Evolutionary conservation across 345 rosid species (phyloP), one percentile per base, ranked within the genome.

Genomic region (Adansonia digitata): DNA sequence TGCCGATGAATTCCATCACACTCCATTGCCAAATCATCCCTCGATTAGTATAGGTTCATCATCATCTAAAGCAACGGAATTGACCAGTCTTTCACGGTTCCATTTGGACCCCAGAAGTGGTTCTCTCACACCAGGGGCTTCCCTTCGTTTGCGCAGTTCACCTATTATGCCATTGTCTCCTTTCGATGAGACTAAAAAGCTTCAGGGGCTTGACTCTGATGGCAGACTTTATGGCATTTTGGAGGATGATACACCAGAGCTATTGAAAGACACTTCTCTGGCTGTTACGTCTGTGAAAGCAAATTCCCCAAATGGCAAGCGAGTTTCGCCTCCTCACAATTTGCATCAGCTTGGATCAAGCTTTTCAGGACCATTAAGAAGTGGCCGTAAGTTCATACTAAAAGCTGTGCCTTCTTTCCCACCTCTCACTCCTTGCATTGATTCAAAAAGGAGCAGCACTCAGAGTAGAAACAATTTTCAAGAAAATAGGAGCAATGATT

Each of bases 301-400:
- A 69, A 81, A 81, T 69, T 90, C 90, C 31, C 94, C 90, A 10
- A 86, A 76, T 51, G 71, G 82, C 29, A 86, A 88, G 69, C 81
- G 89, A 72, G 86, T 89, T 74, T 88, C 89, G 67, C 87, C 89
- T 74, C 89, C 90, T 37, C 84, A 76, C 7, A 65, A 65, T 37
- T 17, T 52, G 40, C 78, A 69, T 3, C 82, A 68, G 72, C 69
- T 63, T 12, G 75, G 82, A 43, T 64, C 86, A 37, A 83, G 80
- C 77, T 78, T 86, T 76, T 79, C 88, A 37, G 81, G 74, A 22
- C 73, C 65, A 52, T 71, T 86, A 81, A 85, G 75, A 81, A 86
- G 85, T 73, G 88, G 90, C 34, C 84, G 86, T 49, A 90, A 81
- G 81, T 88, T 90, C 81, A 81, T 86, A 60, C 75, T 90, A 67